A percentile compares a stretch with the other conserved stretches of the same genome.
phyloP scores from a whole-genome alignment of 2,329 filamentous ascomycete species.

The Fusarium sp. region DNA sequence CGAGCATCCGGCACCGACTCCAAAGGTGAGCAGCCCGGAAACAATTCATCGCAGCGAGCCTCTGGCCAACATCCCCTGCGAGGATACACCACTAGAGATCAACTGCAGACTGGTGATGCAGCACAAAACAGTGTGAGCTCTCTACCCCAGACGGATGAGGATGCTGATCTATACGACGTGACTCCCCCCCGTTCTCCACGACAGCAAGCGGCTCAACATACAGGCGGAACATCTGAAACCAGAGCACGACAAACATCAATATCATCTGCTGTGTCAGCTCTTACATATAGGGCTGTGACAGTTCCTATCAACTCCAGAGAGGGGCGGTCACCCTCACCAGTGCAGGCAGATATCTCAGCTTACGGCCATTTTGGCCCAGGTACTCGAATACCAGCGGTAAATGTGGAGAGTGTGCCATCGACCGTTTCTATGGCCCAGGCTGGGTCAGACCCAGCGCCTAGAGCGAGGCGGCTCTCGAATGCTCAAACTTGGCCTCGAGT shows the following conservation, averaged over 20 bases:
- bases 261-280: slow-evolving; percentile 28
- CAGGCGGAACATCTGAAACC: slow-evolving; percentile 1
- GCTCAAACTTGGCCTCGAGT: slow-evolving; percentile 59
- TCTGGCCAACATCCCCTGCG: slow-evolving; percentile 49
- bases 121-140: slow-evolving; percentile 48
- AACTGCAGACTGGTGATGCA: slow-evolving; percentile 38
- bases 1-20: not conserved
- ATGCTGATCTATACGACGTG: slow-evolving; percentile 59
- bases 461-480: slow-evolving; percentile 47
- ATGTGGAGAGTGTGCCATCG: slow-evolving; percentile 44
- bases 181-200: slow-evolving; percentile 57
- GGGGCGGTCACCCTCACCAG: slow-evolving; percentile 2
- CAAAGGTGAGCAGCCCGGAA: slow-evolving; percentile 10
- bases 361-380: not conserved
- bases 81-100: slow-evolving; percentile 47
- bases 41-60: slow-evolving; percentile 21
- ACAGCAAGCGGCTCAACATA: slow-evolving; percentile 6
- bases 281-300: slow-evolving; percentile 15
- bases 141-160: slow-evolving; percentile 42
- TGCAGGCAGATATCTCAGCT: slow-evolving; percentile 7
- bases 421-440: slow-evolving; percentile 31
- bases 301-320: slow-evolving; percentile 17
- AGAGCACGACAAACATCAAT: slow-evolving; percentile 16
- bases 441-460: slow-evolving; percentile 27
- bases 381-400: slow-evolving; percentile 41